Evolutionary conservation across 192 early-diverging fungal genomes (phyloP).

Genomic region (Linnemannia hyalina): DNA sequence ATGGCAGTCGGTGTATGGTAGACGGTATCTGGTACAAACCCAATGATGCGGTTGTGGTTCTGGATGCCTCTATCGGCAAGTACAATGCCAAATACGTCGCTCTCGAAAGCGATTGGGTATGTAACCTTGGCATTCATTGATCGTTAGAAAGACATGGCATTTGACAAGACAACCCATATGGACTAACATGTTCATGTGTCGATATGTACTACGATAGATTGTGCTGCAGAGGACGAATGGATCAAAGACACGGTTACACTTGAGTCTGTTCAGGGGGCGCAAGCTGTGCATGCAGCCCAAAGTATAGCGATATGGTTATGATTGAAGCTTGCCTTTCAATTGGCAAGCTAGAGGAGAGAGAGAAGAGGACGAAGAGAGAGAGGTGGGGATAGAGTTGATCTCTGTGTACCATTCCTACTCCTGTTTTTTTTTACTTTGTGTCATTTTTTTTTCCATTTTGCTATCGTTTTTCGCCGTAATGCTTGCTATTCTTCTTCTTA

Average conservation of each 20-base stretch:
- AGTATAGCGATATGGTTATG: neutral
- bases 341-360: neutral
- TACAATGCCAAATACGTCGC: conserved; percentile 49
- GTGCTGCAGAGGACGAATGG: conserved; percentile 51
- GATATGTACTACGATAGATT: conserved; percentile 17
- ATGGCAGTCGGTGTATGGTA: conserved; percentile 45
- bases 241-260: conserved; percentile 44
- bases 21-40: conserved; percentile 55
- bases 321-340: neutral
- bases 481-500: neutral
- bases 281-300: conserved; percentile 53
- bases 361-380: neutral
- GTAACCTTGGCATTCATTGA: neutral
- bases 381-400: neutral
- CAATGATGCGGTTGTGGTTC: conserved; percentile 40
- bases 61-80: conserved; percentile 48
- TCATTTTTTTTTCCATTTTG: neutral
- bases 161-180: neutral
- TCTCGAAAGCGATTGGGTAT: conserved; percentile 40
- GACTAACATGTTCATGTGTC: neutral
- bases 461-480: neutral
- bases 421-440: neutral
- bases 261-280: conserved; percentile 37
- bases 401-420: neutral
- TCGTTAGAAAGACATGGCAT: neutral